Base-by-base conservation (phyloP, 768 basidiomycete genomes). In the Boletus reticulatus region DNA sequence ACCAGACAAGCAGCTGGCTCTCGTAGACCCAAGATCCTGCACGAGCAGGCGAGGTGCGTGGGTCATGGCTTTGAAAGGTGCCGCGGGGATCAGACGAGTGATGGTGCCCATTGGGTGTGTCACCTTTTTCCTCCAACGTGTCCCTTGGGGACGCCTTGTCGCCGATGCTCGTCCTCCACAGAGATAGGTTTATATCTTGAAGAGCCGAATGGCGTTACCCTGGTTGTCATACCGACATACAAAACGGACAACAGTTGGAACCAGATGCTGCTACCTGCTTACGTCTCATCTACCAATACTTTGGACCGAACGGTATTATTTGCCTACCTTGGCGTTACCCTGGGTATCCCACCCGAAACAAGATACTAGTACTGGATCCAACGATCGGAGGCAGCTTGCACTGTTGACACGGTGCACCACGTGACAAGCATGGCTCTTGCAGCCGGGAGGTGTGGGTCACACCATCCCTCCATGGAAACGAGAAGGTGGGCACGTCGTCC, bases 1-100 rank as follows among this genome's bases (percentile, higher is more conserved):
- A 87, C 82, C 84, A 85, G 84, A 84, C 80, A 87, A 73, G 59
- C 74, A 69, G 58, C 64, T 11, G 43, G 61, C 54, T 63, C 55
- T 63, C 64, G 61, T 55, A 61, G 61, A 70, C 59, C 76, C 57
- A 79, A 79, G 79, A 82, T 73, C 73, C 70, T 73, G 29, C 29
- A 29, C 53, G 6, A 14, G 27, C 27, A 45, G 57, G 61, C 44
- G 61, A 63, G 62, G 62, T 4, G 20, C 8, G 44, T 36, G 50
- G 22, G 58, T 9, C 31, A 38, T 42, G 32, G 29, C 53, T 73
- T 82, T 82, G 78, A 78, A 78, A 82, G 14, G 77, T 76, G 80
- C 74, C 70, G 78, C 72, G 76, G 80, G 74, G 80, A 80, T 72
- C 63, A 76, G 81, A 77, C 73, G 70, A 16, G 39, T 46, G n/a